Base-by-base conservation (phyloP, 116 monocot genomes). In the Thalassia testudinum region DNA sequence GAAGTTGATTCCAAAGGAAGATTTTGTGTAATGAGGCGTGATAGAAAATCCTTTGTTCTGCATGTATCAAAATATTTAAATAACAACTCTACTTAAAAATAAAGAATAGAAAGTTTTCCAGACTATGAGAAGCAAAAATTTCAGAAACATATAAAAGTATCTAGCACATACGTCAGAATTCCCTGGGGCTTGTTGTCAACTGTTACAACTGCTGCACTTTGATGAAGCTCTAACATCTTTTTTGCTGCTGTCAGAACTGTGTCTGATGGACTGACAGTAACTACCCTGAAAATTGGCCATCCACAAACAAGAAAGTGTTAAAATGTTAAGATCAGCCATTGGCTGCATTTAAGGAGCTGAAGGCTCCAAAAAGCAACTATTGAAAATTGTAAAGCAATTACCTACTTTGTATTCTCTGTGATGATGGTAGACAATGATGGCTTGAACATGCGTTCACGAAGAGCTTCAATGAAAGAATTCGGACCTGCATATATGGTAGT, bases 361-460 rank as follows among this genome's bases (percentile, higher is more conserved):
- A n/a, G n/a, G n/a, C n/a, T n/a, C n/a, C n/a, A n/a, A n/a, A 10
- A 34, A 34, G 10, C 30, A 3, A 10, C 30, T 34, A 34, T 10
- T 5, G 10, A 34, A 34, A 34, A 34, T 5, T 6, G 2, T 16
- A 45, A 20, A 7, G 45, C 45, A 45, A 92, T 86, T 83, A 89
- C 97, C 82, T 88, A 97, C 97, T 97, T 97, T 97, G 85, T 56
- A 79, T 82, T 82, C 72, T 84, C 85, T 42, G 77, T 50, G 48
- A 97, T 79, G 26, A 97, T 85, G 24, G 97, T 85, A 24, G 89
- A 82, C 37, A 97, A 65, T 47, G 89, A 82, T 64, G 97, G 97
- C 70, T 62, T 81, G 47, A 88, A 85, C 79, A 97, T 85, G 42
- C 79, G 65, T 44, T 89, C 97, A 40, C 82, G 81, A 58, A 97